Conservation (phyloP, 2,329 filamentous ascomycete genomes). For the Bipolaris bicolor region DNA sequence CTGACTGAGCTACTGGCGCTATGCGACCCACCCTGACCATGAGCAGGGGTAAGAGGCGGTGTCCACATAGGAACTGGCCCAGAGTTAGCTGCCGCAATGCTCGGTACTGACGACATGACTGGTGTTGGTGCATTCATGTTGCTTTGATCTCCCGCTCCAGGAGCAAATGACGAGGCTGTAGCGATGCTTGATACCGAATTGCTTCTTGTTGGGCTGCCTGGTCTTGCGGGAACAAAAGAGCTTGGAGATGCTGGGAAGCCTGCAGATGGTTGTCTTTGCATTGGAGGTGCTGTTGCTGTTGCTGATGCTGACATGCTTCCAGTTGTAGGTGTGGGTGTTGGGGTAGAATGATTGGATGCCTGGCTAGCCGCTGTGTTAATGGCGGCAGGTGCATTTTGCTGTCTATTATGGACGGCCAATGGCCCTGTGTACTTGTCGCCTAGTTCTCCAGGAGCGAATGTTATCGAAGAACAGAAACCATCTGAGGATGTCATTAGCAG, state of each 20-base stretch:
- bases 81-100: slow-evolving; percentile 76
- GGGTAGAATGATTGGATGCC: slow-evolving; percentile 67
- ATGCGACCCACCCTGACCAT: slow-evolving; percentile 51
- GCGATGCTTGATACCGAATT: slow-evolving; percentile 83
- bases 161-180: slow-evolving; percentile 63
- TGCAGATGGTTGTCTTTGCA: slow-evolving; percentile 59
- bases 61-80: slow-evolving; percentile 75
- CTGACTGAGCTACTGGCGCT: slow-evolving; percentile 62
- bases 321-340: slow-evolving; percentile 72
- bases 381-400: slow-evolving; percentile 45
- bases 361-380: slow-evolving; percentile 51
- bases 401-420: slow-evolving; percentile 45
- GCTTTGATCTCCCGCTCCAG: slow-evolving; percentile 40
- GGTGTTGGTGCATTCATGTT: slow-evolving; percentile 77
- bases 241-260: slow-evolving; percentile 63
- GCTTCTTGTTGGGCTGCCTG: slow-evolving; percentile 81
- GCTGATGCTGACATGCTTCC: slow-evolving; percentile 63
- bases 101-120: slow-evolving; percentile 76
- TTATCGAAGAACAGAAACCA: slow-evolving; percentile 92
- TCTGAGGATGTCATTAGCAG: slow-evolving; percentile 97
- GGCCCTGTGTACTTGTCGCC: slow-evolving; percentile 80
- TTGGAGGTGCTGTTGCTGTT: slow-evolving; percentile 59
- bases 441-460: slow-evolving; percentile 82
- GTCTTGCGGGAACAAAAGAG: slow-evolving; percentile 62
- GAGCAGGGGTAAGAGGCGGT: slow-evolving; percentile 82